These are phyloP conservation scores for Sporothrix sp. DNA, from an alignment of 2,329 filamentous ascomycete species.

Conservation along the genomic window DNA sequence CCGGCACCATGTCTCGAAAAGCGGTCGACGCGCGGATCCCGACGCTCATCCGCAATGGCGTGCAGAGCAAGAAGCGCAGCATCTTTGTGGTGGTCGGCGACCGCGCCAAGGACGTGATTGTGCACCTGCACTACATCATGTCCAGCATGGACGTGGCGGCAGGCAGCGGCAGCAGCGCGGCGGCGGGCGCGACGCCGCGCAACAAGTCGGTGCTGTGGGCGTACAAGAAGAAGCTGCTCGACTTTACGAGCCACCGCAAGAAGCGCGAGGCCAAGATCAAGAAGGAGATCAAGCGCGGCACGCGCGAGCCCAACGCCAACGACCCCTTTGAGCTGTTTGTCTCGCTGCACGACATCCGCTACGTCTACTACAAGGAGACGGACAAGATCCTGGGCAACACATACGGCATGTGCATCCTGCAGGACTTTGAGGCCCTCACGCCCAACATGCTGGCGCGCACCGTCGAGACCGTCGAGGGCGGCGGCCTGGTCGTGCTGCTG, in stretches of 20 bases:
- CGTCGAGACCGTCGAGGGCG: conserved; percentile 95
- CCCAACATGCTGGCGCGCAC: conserved; percentile 93
- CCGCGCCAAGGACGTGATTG: conserved; percentile 89
- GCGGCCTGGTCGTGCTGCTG: conserved; percentile 79
- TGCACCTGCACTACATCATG: conserved; percentile 87
- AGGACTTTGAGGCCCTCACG: conserved; percentile 95
- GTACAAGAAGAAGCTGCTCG: conserved; percentile 94
- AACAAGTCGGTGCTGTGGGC: conserved; percentile 93
- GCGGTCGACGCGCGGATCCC: conserved; percentile 74
- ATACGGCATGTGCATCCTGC: conserved; percentile 71
- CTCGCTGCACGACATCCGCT: conserved; percentile 91
- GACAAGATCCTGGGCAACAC: conserved; percentile 98
- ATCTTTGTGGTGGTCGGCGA: conserved; percentile 97
- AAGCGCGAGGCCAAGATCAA: conserved; percentile 98
- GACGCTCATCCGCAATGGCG: conserved; percentile 80
- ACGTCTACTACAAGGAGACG: conserved; percentile 99
- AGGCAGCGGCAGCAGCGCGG: not conserved
- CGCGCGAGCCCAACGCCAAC: conserved; percentile 81
- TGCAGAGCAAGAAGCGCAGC: conserved; percentile 93
- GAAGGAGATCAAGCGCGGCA: conserved; percentile 92
- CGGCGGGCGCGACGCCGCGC: conserved; percentile 65
- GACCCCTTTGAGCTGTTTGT: conserved; percentile 97
- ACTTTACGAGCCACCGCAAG: conserved; percentile 92
- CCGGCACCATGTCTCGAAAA: conserved; percentile 48
- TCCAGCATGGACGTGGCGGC: conserved; percentile 47